Conservation (phyloP, 768 basidiomycete genomes). For the Dendrothele bispora region DNA sequence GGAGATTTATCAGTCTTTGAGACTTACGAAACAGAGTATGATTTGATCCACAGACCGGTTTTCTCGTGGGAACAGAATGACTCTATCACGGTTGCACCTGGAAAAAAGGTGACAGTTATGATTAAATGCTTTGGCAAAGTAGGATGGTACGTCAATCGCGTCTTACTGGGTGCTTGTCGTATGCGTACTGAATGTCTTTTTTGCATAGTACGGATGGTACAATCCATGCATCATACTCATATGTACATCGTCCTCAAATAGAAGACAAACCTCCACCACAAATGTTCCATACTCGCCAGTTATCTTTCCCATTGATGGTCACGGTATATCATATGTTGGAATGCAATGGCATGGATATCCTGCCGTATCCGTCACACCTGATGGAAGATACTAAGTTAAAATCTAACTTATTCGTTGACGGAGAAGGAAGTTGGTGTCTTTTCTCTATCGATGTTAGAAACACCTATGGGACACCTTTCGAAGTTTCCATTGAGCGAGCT, state of each 20-base stretch:
- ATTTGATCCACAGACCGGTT: slow-evolving; percentile 72
- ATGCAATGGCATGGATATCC: slow-evolving; percentile 78
- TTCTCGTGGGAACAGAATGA: slow-evolving; percentile 74
- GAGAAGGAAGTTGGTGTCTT: slow-evolving; percentile 76
- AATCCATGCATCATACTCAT: slow-evolving; percentile 83
- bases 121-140: slow-evolving; percentile 86
- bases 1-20: slow-evolving; percentile 81
- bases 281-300: slow-evolving; percentile 82
- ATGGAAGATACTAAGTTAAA: slow-evolving; percentile 15
- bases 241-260: slow-evolving; percentile 48
- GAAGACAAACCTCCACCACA: slow-evolving; percentile 31
- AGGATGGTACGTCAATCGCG: slow-evolving; percentile 72
- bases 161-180: slow-evolving; percentile 3
- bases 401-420: slow-evolving; percentile 38
- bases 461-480: slow-evolving; percentile 88
- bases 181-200: slow-evolving; percentile 11
- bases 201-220: slow-evolving; percentile 73
- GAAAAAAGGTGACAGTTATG: slow-evolving; percentile 65
- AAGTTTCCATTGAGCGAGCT: slow-evolving; percentile 71
- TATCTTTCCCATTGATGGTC: slow-evolving; percentile 86
- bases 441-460: slow-evolving; percentile 92
- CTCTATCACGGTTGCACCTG: slow-evolving; percentile 56
- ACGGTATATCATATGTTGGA: slow-evolving; percentile 97
- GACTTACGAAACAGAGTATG: slow-evolving; percentile 88
- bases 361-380: slow-evolving; percentile 54